Evolutionary conservation across 1,139 yeast species (phyloP).

Genomic region (Yamadazyma dendronema): DNA sequence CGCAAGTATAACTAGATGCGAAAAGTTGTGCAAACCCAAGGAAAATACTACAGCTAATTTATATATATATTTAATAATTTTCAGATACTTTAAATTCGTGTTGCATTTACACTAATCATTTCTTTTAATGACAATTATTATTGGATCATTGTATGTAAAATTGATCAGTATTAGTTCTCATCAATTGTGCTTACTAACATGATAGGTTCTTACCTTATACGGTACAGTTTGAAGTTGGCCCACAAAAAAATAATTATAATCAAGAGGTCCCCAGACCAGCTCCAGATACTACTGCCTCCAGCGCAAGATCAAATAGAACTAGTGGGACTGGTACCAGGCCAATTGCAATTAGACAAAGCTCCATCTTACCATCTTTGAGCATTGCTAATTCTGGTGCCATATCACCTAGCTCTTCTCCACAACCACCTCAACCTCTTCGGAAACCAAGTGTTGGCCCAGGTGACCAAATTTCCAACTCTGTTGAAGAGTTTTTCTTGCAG

Average conservation of each 20-base stretch:
- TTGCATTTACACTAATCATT: no score
- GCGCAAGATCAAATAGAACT: slow-evolving; percentile 5
- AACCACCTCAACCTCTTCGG: slow-evolving; percentile 9
- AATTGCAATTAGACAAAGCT: slow-evolving; percentile 14
- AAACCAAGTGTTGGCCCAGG: background rate
- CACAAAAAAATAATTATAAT: slow-evolving; percentile 7
- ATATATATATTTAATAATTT: background rate
- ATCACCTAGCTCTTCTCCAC: slow-evolving; percentile 18
- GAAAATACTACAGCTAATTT: background rate
- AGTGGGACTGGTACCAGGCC: slow-evolving; percentile 13
- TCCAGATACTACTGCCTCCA: background rate
- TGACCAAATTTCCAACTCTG: slow-evolving; percentile 14
- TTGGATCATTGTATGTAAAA: slow-evolving; percentile 59
- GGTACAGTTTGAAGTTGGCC: slow-evolving; percentile 60
- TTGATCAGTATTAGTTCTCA: background rate
- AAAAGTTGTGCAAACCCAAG: background rate
- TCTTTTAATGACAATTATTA: slow-evolving; percentile 50
- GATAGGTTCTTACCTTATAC: slow-evolving; percentile 68
- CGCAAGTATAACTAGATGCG: background rate
- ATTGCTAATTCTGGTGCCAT: slow-evolving; percentile 18
- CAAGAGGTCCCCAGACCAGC: background rate
- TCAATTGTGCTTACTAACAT: background rate
- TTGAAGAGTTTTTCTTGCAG: slow-evolving; percentile 32
- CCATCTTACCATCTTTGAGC: slow-evolving; percentile 23
- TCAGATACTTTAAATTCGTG: background rate